Evolutionary conservation across 1,284 basidiomycete genomes (phyloP), one percentile per base, ranked within the genome.

Genomic region (Ganoderma lingzhi): DNA sequence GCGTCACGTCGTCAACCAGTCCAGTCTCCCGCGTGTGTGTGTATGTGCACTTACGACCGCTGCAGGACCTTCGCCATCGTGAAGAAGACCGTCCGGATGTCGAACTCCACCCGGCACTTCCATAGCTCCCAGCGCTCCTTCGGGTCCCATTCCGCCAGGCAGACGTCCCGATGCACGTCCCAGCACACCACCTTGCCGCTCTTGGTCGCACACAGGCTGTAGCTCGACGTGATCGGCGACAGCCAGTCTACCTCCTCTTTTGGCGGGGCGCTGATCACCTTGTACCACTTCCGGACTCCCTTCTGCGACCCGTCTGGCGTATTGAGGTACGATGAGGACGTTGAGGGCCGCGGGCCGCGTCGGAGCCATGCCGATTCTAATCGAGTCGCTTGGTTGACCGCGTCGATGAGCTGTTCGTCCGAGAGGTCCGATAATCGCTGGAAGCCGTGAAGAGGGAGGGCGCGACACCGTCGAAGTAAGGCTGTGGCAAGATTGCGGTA

Each of bases 61-160:
- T 82, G 78, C 32, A 90, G 72, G 35, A 88, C 82, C 75, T 87
- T 89, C 2, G 91, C 91, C 90, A 93, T 92, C 0, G 88, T 90
- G 75, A 93, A 92, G 76, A 87, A 93, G 39, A 92, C 91, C 0
- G 87, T 87, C 69, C 88, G 81, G 71, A 88, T 85, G 45, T 91
- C 90, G 75, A 91, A 92, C 75, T 92, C 91, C 12, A 93, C 90
- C 14, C 91, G 80, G 72, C 90, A 92, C 74, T 93, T 93, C 91
- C 90, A 92, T 9, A 93, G 76, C 74, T 92, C 89, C 90, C 90
- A 92, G 28, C 87, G 83, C 64, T 86, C 84, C 6, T 84, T 84
- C 2, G 90, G 90, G 63, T 87, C 86, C 90, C 91, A 92, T 65
- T 90, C 85, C 0, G 89, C 89, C 2, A 91, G 82, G 70, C 86